A percentile compares a stretch with the other conserved stretches of the same genome.
phyloP scores from a whole-genome alignment of 176 grass and related monocot genomes.

The Themeda triandra region DNA sequence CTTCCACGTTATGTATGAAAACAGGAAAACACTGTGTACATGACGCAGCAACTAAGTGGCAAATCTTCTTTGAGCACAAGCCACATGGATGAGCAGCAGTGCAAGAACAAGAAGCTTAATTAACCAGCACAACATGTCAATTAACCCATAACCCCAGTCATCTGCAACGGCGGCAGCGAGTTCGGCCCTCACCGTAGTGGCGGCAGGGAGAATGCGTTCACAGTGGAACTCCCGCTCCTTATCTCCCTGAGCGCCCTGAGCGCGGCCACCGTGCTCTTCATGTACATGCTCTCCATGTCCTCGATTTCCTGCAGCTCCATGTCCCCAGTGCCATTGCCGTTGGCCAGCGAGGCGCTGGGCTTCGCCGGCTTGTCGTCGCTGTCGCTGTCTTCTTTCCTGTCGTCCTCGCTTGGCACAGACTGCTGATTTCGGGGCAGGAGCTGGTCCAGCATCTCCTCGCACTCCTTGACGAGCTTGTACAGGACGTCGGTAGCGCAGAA shows the following conservation, averaged over 20 bases:
- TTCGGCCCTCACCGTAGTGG: conserved; percentile 32
- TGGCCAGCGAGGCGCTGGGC: conserved; percentile 27
- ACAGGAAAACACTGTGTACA: neutral
- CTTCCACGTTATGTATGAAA: neutral
- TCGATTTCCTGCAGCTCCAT: conserved; percentile 58
- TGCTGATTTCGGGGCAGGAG: conserved; percentile 43
- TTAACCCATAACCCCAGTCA: conserved; percentile 8
- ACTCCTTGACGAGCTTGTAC: conserved; percentile 67
- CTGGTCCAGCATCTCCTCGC: conserved; percentile 60
- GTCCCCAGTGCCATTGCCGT: neutral
- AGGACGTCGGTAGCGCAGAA: conserved; percentile 76
- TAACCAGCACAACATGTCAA: neutral
- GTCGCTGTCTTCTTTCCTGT: conserved; percentile 9
- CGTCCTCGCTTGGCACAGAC: conserved; percentile 9
- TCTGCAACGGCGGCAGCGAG: conserved; percentile 3
- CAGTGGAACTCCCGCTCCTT: conserved; percentile 62
- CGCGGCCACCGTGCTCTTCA: conserved; percentile 66
- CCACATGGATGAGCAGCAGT: neutral
- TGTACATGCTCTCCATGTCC: conserved; percentile 59
- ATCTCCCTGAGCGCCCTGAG: conserved; percentile 62
- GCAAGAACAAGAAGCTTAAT: neutral
- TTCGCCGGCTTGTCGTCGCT: conserved; percentile 17
- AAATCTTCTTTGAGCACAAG: neutral
- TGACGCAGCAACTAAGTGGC: neutral
- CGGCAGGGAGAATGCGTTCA: conserved; percentile 62